phyloP scores from a whole-genome alignment of 768 basidiomycete species.

The Guyanaporus albipodus region DNA sequence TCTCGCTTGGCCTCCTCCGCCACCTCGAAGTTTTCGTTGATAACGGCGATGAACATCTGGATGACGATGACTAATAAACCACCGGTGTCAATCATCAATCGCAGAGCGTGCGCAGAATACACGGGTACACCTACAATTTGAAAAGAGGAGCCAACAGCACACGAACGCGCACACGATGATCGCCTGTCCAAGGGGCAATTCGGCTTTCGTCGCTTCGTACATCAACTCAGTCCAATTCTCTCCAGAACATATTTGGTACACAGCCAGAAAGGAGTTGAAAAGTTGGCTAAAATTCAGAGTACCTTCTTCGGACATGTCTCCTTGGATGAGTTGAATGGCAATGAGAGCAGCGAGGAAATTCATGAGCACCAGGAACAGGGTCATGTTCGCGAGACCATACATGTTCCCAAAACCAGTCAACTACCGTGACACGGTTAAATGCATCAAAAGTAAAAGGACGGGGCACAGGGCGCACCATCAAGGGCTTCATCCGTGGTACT shows the following conservation, averaged over 20 bases:
- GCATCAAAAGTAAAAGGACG: conserved; percentile 1
- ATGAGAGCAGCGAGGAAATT: conserved; percentile 84
- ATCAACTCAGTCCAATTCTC: conserved; percentile 91
- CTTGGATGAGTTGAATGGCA: conserved; percentile 79
- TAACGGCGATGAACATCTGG: conserved; percentile 96
- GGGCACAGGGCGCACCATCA: conserved; percentile 54
- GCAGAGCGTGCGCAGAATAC: neutral
- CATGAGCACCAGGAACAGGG: conserved; percentile 82
- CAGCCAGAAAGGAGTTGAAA: conserved; percentile 79
- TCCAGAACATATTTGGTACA: conserved; percentile 88
- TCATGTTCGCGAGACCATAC: conserved; percentile 88
- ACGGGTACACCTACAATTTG: conserved; percentile 64
- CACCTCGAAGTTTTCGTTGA: conserved; percentile 92
- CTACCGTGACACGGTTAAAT: conserved; percentile 36
- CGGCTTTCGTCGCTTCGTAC: conserved; percentile 58
- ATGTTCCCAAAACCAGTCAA: conserved; percentile 89
- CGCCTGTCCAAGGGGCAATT: conserved; percentile 62
- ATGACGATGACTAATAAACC: conserved; percentile 69
- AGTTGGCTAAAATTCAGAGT: conserved; percentile 77
- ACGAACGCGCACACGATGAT: conserved; percentile 70
- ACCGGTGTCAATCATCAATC: conserved; percentile 3
- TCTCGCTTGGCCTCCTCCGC: conserved; percentile 87
- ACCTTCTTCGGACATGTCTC: conserved; percentile 56
- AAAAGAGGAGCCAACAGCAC: conserved; percentile 82
- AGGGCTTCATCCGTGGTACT: conserved; percentile 84